Base-by-base conservation (phyloP, 106 monocot genomes). In the Acorus calamus region DNA sequence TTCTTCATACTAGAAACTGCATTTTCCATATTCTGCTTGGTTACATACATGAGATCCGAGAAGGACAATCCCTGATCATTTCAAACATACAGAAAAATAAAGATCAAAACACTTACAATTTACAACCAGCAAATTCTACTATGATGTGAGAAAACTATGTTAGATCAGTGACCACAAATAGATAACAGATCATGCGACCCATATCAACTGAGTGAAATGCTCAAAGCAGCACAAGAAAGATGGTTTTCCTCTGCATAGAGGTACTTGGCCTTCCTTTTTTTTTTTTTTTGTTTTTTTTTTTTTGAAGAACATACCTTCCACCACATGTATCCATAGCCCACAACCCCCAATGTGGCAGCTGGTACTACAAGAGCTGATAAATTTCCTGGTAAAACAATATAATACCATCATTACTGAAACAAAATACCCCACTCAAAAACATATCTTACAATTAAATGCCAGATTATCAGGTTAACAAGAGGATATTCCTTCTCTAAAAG, bases 291-390 rank as follows among this genome's bases (percentile, higher is more conserved):
- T 28, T 28, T 28, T 28, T 48, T 3, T 10, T 53, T 11, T 42
- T 56, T n/a, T n/a, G 66, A 10, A 56, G 52, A 56, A 61, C 82
- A 59, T 77, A 94, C 94, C 66, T 94, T 96, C 94, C 90, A 96
- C 87, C 90, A 83, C 94, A 96, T 90, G 70, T 87, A 90, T 66
- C 90, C 90, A 63, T 90, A 96, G 64, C 87, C 84, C 56, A 87
- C 7, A 50, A 76, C 80, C 12, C 90, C 94, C 62, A 87, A 61
- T 41, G 90, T 76, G 43, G 84, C 90, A 67, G 83, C 90, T 59
- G 94, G 90, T 48, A 85, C 63, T 62, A 87, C 52, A 60, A 96
- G 77, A 43, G 83, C 69, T 55, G 87, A 66, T 28, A 81, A 8
- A 54, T 84, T 77, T 63, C 79, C 90, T 96, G 74, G 6, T 47